A percentile compares a stretch with the other conserved stretches of the same genome.
Conservation (phyloP, 352 stramenopile species). For the Blastocystis sp. region DNA sequence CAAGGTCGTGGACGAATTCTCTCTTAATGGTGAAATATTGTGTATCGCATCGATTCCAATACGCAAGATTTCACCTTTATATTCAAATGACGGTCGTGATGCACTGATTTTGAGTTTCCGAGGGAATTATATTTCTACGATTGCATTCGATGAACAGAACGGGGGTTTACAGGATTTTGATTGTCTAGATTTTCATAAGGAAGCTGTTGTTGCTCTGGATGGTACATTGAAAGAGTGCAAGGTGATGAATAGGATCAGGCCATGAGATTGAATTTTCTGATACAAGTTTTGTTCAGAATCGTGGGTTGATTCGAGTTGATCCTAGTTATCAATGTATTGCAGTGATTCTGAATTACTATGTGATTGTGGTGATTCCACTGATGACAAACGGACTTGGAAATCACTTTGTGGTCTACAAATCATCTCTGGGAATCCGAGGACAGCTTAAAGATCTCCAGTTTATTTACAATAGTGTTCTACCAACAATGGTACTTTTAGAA, state of each 20-base stretch:
- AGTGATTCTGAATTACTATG: constrained; percentile 36
- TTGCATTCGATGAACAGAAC: constrained; percentile 36
- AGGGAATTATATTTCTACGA: constrained; percentile 36
- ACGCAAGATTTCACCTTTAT: neutral
- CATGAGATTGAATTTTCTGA: constrained; percentile 51
- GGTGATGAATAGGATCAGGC: neutral
- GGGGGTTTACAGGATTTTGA: constrained; percentile 2
- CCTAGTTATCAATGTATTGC: constrained; percentile 34
- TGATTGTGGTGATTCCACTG: constrained; percentile 35
- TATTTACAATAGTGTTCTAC: constrained; percentile 31
- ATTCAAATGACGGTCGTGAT: neutral
- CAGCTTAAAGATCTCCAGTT: constrained; percentile 56
- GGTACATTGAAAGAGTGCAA: neutral
- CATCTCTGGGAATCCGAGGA: neutral
- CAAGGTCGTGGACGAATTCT: neutral
- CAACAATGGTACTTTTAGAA: constrained; percentile 13
- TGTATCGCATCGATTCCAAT: constrained; percentile 26
- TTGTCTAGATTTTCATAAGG: constrained; percentile 35
- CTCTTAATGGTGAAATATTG: constrained; percentile 44
- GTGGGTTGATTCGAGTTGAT: constrained; percentile 46
- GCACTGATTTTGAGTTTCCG: constrained; percentile 41
- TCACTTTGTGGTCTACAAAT: constrained; percentile 51
- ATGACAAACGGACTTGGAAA: constrained; percentile 2
- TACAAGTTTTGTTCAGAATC: constrained; percentile 25
- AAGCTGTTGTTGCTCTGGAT: neutral